Percentiles rank a stretch among this genome's conserved stretches.
Conservation (phyloP, 2,329 filamentous ascomycete genomes). For the Hymenoscyphus fructigenus region DNA sequence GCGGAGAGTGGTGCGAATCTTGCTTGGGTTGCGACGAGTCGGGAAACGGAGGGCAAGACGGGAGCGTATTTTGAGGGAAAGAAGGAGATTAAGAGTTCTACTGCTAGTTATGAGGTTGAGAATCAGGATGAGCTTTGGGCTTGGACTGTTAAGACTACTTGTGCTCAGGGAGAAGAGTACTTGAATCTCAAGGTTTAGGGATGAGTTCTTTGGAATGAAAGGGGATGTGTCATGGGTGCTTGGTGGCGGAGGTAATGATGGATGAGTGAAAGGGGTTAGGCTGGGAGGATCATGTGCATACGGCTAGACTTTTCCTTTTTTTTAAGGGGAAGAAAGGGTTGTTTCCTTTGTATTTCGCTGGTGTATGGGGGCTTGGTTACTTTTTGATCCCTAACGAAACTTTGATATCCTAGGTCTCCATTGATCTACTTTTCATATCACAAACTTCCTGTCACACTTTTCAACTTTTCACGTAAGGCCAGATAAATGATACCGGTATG, state of each 20-base stretch:
- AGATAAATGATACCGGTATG: not conserved
- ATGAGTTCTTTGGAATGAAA: not conserved
- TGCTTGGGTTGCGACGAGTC: conserved; percentile 41
- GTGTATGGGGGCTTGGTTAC: not conserved
- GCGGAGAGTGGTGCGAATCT: conserved; percentile 43
- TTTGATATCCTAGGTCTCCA: not conserved
- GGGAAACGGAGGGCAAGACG: conserved; percentile 37
- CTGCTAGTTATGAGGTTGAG: conserved; percentile 43
- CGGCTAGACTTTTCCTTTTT: not conserved
- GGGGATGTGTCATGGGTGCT: not conserved
- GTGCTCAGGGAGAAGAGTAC: conserved; percentile 11
- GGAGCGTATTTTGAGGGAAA: conserved; percentile 47
- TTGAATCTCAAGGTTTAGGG: not conserved
- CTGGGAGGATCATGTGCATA: not conserved
- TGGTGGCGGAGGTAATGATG: not conserved
- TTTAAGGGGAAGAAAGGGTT: not conserved
- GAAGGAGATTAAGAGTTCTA: conserved; percentile 42
- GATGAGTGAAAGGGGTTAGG: not conserved
- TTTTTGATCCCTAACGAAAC: not conserved
- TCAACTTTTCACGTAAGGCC: not conserved
- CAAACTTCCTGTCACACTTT: not conserved
- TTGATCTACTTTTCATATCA: not conserved
- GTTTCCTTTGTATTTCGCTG: not conserved
- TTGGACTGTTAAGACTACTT: conserved; percentile 45
- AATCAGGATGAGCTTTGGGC: conserved; percentile 51